Base-by-base conservation (phyloP, 768 basidiomycete genomes). In the Psilocybe tampanensis region DNA sequence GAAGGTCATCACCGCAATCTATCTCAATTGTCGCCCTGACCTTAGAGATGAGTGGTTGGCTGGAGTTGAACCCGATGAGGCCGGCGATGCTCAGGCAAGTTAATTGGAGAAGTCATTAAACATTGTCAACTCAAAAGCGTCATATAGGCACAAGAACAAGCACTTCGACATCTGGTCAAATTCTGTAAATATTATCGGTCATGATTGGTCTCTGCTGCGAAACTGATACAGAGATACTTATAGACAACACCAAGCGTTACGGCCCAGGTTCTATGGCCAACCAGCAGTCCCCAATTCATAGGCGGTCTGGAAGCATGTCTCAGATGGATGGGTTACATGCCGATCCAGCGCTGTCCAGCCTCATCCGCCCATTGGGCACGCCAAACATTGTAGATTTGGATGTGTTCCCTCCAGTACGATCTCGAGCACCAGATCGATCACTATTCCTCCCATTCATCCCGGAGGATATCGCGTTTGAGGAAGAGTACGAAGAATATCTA, bases 1-100 rank as follows among this genome's bases (percentile, higher is more conserved):
- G 97, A 98, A 99, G 74, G 92, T 98, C 54, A 98, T 99, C 64
- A 99, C 97, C 8, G 88, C 95, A 17, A 98, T 99, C 62, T 99
- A 99, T 72, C 79, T 98, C 56, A 97, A 98, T 67, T 98, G 95
- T 69, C 84, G 97, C 52, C 97, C 97, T 8, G 96, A 98, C 68
- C 80, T 99, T 41, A 84, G 96, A 18, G 97, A 99, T 71, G 97
- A 98, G 67, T 99, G 97, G 97, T 80, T 99, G 41, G 90, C 94
- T 12, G 93, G 93, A 0, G 87, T 86, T 13, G 96, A 98, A 70
- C 87, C 92, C 9, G 96, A 98, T 60, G 92, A 92, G 60, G 90
- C 88, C 51, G 78, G 87, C n/a, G 96, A 96, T 65, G 94, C 96
- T 26, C 86, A 93, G 75, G 94, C 94, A 62, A 63, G 76, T 9